These are phyloP conservation scores for Apiosordaria backusii DNA, from an alignment of 495 filamentous ascomycete genomes.

Conservation along the genomic window DNA sequence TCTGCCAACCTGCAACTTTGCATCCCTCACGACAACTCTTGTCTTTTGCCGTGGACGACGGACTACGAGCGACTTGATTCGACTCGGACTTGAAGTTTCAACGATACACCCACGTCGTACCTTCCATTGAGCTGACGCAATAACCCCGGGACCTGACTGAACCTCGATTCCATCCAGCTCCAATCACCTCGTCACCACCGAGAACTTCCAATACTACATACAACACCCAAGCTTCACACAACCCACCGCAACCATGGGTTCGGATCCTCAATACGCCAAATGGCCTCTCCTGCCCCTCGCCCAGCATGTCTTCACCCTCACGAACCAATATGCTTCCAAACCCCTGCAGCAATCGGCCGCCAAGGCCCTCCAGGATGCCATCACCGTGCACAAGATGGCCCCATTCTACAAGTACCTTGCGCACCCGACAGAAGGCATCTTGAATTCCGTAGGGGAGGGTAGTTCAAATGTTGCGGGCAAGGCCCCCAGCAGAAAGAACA, in stretches of 20 bases:
- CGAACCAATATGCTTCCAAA: constrained; percentile 74
- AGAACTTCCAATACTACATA: constrained; percentile 7
- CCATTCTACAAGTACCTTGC: constrained; percentile 94
- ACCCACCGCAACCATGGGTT: constrained; percentile 63
- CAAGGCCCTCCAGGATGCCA: constrained; percentile 87
- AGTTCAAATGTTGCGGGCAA: constrained; percentile 49
- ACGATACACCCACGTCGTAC: background rate
- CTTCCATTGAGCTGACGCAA: constrained; percentile 5
- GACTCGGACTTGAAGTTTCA: constrained; percentile 10
- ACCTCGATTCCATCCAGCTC: background rate
- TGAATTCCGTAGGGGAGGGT: constrained; percentile 74
- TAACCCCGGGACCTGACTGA: background rate
- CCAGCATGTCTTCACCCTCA: constrained; percentile 96
- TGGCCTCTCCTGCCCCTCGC: constrained; percentile 89
- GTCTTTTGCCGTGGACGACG: background rate
- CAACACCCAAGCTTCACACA: constrained; percentile 4
- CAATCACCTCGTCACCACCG: background rate
- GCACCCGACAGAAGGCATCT: constrained; percentile 85
- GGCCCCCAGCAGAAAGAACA: constrained; percentile 52
- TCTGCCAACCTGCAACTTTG: constrained; percentile 6
- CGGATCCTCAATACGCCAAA: constrained; percentile 93
- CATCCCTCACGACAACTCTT: background rate
- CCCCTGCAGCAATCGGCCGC: constrained; percentile 66
- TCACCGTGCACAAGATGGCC: constrained; percentile 91
- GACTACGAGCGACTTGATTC: background rate